phyloP scores from a whole-genome alignment of 805 yeast genomes.

The Saturnispora zaruensis region DNA sequence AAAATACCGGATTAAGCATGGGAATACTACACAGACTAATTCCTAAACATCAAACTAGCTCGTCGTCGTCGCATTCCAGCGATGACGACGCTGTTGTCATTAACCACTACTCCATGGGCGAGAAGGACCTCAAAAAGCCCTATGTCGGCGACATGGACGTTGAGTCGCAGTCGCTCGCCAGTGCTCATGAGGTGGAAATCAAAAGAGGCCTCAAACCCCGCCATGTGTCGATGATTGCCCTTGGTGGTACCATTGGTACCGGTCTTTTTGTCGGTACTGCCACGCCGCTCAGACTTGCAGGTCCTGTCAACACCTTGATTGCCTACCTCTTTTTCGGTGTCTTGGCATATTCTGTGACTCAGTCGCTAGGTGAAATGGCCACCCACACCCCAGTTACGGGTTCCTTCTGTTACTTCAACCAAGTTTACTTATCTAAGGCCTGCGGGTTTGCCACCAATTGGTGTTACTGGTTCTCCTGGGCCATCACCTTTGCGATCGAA shows the following conservation, averaged over 20 bases:
- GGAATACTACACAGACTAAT: not conserved
- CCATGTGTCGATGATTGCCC: constrained; percentile 66
- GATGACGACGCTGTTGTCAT: not conserved
- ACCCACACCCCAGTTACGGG: constrained; percentile 63
- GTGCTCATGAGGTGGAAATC: constrained; percentile 14
- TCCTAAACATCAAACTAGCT: not conserved
- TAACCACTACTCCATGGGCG: not conserved
- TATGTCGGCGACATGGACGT: not conserved
- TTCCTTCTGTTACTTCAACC: constrained; percentile 62
- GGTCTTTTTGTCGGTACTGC: constrained; percentile 65
- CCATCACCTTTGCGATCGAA: constrained; percentile 68
- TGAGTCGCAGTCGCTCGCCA: constrained; percentile 7
- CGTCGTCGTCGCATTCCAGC: not conserved
- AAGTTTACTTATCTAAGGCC: constrained; percentile 61
- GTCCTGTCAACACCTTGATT: constrained; percentile 61
- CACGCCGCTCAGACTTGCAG: constrained; percentile 45
- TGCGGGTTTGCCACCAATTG: constrained; percentile 67
- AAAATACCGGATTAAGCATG: not conserved
- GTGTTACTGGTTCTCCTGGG: constrained; percentile 74
- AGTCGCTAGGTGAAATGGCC: constrained; percentile 75
- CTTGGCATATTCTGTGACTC: constrained; percentile 57
- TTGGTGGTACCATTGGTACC: constrained; percentile 76
- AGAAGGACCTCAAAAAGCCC: not conserved
- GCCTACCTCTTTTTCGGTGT: constrained; percentile 60
- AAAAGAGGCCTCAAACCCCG: constrained; percentile 55